These are phyloP conservation scores for Salvia hispanica DNA, from an alignment of 257 asterid species.

Conservation along the genomic window DNA sequence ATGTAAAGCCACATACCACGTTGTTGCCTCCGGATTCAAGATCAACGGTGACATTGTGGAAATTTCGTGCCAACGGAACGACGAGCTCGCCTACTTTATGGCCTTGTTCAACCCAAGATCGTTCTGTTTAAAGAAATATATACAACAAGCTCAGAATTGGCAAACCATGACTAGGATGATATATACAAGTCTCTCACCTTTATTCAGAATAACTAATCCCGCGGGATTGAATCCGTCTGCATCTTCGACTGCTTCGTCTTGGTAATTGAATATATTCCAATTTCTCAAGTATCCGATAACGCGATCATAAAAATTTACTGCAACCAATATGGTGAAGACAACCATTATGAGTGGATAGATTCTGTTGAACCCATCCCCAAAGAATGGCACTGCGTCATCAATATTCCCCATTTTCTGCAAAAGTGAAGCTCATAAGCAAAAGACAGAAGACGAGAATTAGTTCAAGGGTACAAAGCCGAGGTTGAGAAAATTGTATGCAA, in stretches of 20 bases:
- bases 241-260: constrained; percentile 62
- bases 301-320: constrained; percentile 64
- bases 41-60: constrained; percentile 53
- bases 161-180: constrained; percentile 6
- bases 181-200: constrained; percentile 44
- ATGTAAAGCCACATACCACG: constrained; percentile 38
- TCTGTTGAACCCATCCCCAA: constrained; percentile 76
- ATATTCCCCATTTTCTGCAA: constrained; percentile 90
- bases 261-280: constrained; percentile 69
- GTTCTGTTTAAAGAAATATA: constrained; percentile 42
- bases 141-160: background rate
- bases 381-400: constrained; percentile 83
- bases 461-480: no score
- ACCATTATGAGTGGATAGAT: constrained; percentile 83
- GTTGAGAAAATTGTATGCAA: background rate
- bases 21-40: constrained; percentile 49
- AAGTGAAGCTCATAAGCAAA: no score
- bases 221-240: constrained; percentile 69
- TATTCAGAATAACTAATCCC: constrained; percentile 65
- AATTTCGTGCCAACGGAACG: constrained; percentile 77
- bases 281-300: constrained; percentile 58
- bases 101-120: constrained; percentile 74
- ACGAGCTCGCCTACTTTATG: constrained; percentile 76
- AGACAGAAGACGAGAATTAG: no score
- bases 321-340: constrained; percentile 63